phyloP scores from a whole-genome alignment of 2,329 filamentous ascomycete species.

The Exophiala phaeomuriformis region DNA sequence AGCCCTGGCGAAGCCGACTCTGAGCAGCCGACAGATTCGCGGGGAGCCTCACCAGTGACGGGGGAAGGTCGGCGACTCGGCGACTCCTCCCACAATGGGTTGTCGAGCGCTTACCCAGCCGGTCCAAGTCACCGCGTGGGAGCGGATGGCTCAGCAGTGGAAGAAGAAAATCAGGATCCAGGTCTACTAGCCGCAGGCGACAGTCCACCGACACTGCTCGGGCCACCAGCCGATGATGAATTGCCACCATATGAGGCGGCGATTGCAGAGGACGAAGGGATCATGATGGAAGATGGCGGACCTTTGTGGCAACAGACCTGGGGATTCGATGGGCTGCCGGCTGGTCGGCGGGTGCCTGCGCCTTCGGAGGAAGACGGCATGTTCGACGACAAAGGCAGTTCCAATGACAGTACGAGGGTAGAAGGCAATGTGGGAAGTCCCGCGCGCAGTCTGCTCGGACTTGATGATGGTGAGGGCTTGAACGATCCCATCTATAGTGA shows the following conservation, averaged over 20 bases:
- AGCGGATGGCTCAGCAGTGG: slow-evolving; percentile 52
- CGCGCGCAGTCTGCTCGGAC: slow-evolving; percentile 6
- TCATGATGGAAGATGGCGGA: slow-evolving; percentile 8
- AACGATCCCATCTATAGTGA: slow-evolving; percentile 13
- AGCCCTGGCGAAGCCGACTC: slow-evolving; percentile 46
- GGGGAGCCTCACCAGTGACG: slow-evolving; percentile 46
- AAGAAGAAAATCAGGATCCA: slow-evolving; percentile 31
- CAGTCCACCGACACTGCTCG: slow-evolving; percentile 19
- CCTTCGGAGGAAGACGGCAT: slow-evolving; percentile 22
- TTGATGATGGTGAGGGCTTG: slow-evolving; percentile 6
- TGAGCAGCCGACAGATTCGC: slow-evolving; percentile 38
- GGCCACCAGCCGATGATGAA: slow-evolving; percentile 22
- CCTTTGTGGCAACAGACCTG: slow-evolving; percentile 5
- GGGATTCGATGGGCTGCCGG: slow-evolving; percentile 7
- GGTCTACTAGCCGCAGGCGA: slow-evolving; percentile 29
- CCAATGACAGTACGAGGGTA: slow-evolving; percentile 22
- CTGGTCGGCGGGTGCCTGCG: slow-evolving; percentile 5
- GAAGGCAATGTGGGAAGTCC: slow-evolving; percentile 18
- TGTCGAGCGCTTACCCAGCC: slow-evolving; percentile 74
- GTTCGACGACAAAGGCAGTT: slow-evolving; percentile 17
- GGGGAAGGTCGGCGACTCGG: slow-evolving; percentile 84
- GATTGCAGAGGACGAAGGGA: slow-evolving; percentile 11
- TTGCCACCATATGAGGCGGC: slow-evolving; percentile 30
- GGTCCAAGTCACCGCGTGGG: slow-evolving; percentile 64
- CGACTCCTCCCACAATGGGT: slow-evolving; percentile 82